Conservation (phyloP, 2,329 filamentous ascomycete genomes). For the Beauveria medogensis region DNA sequence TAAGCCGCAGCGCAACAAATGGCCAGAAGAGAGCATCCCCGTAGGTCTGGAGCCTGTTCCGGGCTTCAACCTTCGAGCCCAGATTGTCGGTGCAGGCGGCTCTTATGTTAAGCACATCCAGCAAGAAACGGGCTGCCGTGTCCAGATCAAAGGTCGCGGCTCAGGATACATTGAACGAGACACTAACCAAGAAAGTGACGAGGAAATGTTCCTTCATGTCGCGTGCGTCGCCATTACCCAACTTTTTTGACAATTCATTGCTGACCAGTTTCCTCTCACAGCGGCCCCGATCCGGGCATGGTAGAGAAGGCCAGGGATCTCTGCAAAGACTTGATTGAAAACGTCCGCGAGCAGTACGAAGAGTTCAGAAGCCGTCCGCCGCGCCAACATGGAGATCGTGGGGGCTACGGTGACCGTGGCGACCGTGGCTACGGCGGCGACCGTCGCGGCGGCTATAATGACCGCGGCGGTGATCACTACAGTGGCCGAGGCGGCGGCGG, state of each 20-base stretch:
- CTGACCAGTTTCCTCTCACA: slow-evolving; percentile 33
- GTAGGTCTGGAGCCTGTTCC: slow-evolving; percentile 85
- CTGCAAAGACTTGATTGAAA: slow-evolving; percentile 77
- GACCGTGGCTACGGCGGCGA: slow-evolving; percentile 32
- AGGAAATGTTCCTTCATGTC: slow-evolving; percentile 94
- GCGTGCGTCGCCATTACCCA: slow-evolving; percentile 53
- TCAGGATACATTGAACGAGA: slow-evolving; percentile 88
- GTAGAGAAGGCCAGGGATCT: slow-evolving; percentile 82
- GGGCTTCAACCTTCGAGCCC: slow-evolving; percentile 91
- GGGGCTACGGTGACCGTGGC: slow-evolving; percentile 32
- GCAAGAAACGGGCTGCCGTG: slow-evolving; percentile 86
- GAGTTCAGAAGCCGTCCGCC: slow-evolving; percentile 79
- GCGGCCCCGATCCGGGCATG: slow-evolving; percentile 78
- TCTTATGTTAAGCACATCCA: slow-evolving; percentile 98
- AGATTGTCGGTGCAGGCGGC: slow-evolving; percentile 90
- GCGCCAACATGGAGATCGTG: slow-evolving; percentile 49
- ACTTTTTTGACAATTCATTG: not conserved
- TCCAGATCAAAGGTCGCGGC: slow-evolving; percentile 95
- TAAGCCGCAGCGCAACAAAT: slow-evolving; percentile 81
- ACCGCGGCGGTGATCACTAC: slow-evolving; percentile 27
- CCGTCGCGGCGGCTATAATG: slow-evolving; percentile 30
- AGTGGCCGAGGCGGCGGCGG: slow-evolving; percentile 25
- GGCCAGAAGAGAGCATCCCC: slow-evolving; percentile 92
- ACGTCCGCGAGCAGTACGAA: slow-evolving; percentile 85
- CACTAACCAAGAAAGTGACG: slow-evolving; percentile 85